phyloP scores from a whole-genome alignment of 2,329 filamentous ascomycete genomes.

The Orbilia javanica region DNA sequence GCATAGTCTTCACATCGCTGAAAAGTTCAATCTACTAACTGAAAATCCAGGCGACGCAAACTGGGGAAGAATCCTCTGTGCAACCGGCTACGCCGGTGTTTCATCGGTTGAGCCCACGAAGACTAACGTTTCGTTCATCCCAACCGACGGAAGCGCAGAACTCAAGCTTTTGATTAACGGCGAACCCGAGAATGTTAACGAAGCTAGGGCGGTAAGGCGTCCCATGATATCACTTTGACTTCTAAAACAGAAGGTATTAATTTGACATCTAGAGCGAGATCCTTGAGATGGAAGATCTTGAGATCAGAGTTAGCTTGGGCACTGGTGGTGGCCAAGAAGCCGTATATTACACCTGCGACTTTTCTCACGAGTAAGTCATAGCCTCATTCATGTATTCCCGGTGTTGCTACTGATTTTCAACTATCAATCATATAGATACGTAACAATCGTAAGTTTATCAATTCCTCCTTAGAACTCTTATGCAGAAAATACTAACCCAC shows the following conservation, averaged over 20 bases:
- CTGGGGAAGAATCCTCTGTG: constrained; percentile 97
- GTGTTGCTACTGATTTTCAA: constrained; percentile 37
- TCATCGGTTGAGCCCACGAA: constrained; percentile 75
- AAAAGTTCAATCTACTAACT: neutral
- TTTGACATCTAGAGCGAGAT: constrained; percentile 70
- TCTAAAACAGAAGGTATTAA: neutral
- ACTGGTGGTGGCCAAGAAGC: constrained; percentile 75
- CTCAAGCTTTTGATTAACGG: constrained; percentile 82
- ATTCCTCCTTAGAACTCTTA: neutral
- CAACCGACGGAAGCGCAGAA: constrained; percentile 80
- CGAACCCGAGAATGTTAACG: constrained; percentile 83
- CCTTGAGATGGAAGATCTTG: constrained; percentile 80
- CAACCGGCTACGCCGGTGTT: constrained; percentile 84
- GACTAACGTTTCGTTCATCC: constrained; percentile 83
- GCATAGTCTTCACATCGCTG: neutral
- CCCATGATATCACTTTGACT: neutral
- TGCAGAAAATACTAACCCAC: constrained; percentile 43
- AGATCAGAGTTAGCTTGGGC: constrained; percentile 80
- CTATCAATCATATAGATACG: constrained; percentile 58
- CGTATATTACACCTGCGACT: constrained; percentile 87
- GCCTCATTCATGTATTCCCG: constrained; percentile 14
- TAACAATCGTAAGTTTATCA: constrained; percentile 68
- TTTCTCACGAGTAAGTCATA: constrained; percentile 80
- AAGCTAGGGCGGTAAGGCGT: constrained; percentile 74
- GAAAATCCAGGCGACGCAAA: constrained; percentile 82